These are phyloP conservation scores for Penicillium janthinellum DNA, from an alignment of 2,329 filamentous ascomycete species.

Conservation along the genomic window DNA sequence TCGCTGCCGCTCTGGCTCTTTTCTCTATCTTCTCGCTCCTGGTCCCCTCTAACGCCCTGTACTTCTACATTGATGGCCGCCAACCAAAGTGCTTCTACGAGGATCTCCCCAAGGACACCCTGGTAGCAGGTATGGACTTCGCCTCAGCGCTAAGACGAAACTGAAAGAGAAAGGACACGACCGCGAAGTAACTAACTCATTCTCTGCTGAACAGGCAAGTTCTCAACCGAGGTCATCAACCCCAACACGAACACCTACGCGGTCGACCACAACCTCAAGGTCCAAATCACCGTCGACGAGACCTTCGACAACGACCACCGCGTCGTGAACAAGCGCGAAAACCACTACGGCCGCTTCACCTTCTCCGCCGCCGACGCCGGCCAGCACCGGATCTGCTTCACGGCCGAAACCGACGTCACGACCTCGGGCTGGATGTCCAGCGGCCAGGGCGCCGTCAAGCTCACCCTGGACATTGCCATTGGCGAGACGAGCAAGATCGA, in stretches of 20 bases:
- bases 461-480: conserved; percentile 88
- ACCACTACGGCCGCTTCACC: conserved; percentile 79
- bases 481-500: conserved; percentile 94
- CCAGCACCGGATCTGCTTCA: conserved; percentile 95
- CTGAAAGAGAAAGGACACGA: background rate
- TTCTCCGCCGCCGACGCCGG: conserved; percentile 94
- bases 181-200: background rate
- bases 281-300: conserved; percentile 94
- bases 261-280: conserved; percentile 72
- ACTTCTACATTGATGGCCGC: conserved; percentile 91
- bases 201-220: conserved; percentile 64
- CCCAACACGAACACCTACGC: conserved; percentile 68
- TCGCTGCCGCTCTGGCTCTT: conserved; percentile 56
- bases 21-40: conserved; percentile 65
- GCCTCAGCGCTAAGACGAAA: background rate
- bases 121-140: conserved; percentile 75
- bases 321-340: conserved; percentile 83
- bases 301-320: conserved; percentile 97
- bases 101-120: conserved; percentile 93
- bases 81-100: conserved; percentile 96
- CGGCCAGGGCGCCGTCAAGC: conserved; percentile 74
- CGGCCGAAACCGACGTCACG: conserved; percentile 72
- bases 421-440: conserved; percentile 71
- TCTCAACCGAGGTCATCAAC: conserved; percentile 82
- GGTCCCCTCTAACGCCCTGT: conserved; percentile 74